phyloP scores from a whole-genome alignment of 192 early-diverging fungal species.

The Rhizophagus clarus region DNA sequence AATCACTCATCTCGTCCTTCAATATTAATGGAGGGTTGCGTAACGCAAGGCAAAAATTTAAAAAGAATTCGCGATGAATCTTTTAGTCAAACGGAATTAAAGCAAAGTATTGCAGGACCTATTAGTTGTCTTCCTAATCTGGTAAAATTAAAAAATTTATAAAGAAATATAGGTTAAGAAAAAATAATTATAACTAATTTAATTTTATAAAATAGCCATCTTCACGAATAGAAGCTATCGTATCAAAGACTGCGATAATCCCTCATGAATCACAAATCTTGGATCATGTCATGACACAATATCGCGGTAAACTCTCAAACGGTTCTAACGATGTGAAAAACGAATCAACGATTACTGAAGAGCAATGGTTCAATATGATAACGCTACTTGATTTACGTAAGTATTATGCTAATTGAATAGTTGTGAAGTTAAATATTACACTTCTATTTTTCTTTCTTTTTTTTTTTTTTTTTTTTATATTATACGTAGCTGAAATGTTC shows the following conservation, averaged over 20 bases:
- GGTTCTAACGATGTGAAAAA: background rate
- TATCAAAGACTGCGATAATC: background rate
- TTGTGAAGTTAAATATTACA: no score
- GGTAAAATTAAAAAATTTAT: no score
- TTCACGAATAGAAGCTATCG: background rate
- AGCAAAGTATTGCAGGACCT: no score
- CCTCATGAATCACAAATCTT: background rate
- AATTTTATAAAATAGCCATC: background rate
- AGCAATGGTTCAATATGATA: background rate
- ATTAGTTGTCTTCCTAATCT: no score
- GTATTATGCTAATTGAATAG: no score
- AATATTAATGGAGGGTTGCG: background rate
- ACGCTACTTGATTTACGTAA: background rate
- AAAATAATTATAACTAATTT: no score
- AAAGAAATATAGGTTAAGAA: no score
- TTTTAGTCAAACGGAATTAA: background rate
- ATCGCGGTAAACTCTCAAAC: background rate
- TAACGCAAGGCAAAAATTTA: background rate
- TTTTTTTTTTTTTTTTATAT: no score
- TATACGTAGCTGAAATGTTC: background rate
- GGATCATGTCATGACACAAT: background rate
- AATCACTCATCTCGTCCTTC: no score
- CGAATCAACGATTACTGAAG: background rate
- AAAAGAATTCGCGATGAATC: background rate
- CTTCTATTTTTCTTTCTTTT: no score